Percentiles rank a stretch among this genome's conserved stretches.
Evolutionary conservation across 2,329 filamentous ascomycete genomes (phyloP).

Genomic region (Xylariomycetidae sp.): DNA sequence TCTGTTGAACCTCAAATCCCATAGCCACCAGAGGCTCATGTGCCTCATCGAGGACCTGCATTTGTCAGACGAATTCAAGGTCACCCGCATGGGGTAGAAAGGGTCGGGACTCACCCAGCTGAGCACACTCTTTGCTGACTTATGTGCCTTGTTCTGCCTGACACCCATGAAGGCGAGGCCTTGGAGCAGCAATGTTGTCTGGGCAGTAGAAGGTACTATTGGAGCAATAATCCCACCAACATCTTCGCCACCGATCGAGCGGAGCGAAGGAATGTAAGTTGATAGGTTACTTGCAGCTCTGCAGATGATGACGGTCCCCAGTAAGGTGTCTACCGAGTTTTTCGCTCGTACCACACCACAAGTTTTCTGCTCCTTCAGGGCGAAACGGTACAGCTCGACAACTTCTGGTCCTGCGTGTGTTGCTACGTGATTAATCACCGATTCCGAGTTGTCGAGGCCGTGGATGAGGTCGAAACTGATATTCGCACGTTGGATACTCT

Average conservation of each 20-base stretch:
- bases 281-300: conserved; percentile 64
- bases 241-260: conserved; percentile 49
- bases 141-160: conserved; percentile 75
- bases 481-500: conserved; percentile 66
- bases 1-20: conserved; percentile 29
- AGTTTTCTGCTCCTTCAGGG: conserved; percentile 64
- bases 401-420: conserved; percentile 72
- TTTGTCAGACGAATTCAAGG: conserved; percentile 22
- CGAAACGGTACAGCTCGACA: conserved; percentile 73
- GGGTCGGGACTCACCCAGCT: conserved; percentile 63
- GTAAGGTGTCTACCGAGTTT: conserved; percentile 58
- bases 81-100: conserved; percentile 3
- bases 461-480: conserved; percentile 81
- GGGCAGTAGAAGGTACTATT: conserved; percentile 65
- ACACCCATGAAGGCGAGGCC: conserved; percentile 77
- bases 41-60: conserved; percentile 27
- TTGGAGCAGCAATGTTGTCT: conserved; percentile 66
- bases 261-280: conserved; percentile 64
- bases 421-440: conserved; percentile 70
- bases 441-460: conserved; percentile 69
- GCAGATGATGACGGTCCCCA: conserved; percentile 79
- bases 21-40: conserved; percentile 26
- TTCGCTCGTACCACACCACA: conserved; percentile 84
- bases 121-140: conserved; percentile 66
- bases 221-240: conserved; percentile 78